A percentile compares a stretch with the other conserved stretches of the same genome.
Conservation (phyloP, 192 early-diverging fungal genomes). For the Backusella tuberculispora region DNA sequence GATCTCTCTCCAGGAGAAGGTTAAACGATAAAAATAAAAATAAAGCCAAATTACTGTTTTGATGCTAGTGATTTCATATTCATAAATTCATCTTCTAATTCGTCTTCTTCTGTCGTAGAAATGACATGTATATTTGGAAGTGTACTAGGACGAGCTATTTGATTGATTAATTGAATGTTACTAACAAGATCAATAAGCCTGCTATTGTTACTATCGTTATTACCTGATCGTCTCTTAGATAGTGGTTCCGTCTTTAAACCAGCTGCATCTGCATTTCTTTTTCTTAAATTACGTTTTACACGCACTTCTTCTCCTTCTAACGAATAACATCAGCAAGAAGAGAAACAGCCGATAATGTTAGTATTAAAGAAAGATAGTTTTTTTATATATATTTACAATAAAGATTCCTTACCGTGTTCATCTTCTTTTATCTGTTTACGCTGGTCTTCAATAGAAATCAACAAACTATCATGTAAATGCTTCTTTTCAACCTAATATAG, state of each 20-base stretch:
- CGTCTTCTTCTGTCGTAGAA: slow-evolving; percentile 34
- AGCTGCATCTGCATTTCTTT: slow-evolving; percentile 7
- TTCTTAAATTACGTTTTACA: slow-evolving; percentile 20
- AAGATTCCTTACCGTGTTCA: slow-evolving; percentile 11
- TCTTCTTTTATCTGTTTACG: slow-evolving; percentile 42
- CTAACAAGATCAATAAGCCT: neutral
- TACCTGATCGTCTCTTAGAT: slow-evolving; percentile 29
- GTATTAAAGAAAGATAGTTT: neutral
- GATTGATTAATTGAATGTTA: neutral
- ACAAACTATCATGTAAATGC: slow-evolving; percentile 34
- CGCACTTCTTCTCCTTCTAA: slow-evolving; percentile 21
- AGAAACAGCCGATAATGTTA: neutral
- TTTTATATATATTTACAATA: neutral
- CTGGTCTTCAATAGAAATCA: slow-evolving; percentile 36
- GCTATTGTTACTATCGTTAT: neutral
- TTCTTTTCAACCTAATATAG: slow-evolving; percentile 24
- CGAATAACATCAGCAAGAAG: neutral
- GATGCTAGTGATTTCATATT: slow-evolving; percentile 31
- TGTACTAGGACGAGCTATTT: slow-evolving; percentile 15
- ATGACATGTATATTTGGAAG: slow-evolving; percentile 12
- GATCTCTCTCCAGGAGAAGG: slow-evolving; percentile 1
- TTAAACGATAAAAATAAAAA: neutral
- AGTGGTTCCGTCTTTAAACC: slow-evolving; percentile 26
- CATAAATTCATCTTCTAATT: slow-evolving; percentile 35
- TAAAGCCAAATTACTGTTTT: neutral